phyloP scores from a whole-genome alignment of 306 rosid genomes.

The Pyrus communis region DNA sequence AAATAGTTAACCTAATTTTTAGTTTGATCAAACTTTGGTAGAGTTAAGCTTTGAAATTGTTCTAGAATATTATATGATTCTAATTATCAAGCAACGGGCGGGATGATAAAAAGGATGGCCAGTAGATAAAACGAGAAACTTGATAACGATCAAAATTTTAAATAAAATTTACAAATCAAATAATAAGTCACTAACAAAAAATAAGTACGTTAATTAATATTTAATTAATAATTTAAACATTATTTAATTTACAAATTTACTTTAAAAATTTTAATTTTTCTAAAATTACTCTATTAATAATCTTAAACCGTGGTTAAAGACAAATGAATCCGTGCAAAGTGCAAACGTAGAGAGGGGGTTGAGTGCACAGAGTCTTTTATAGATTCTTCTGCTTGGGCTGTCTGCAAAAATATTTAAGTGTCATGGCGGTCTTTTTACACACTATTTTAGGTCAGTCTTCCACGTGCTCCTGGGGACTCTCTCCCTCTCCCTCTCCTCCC shows the following conservation, averaged over 20 bases:
- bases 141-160: too few relatives aligned
- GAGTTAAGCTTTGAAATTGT: background rate
- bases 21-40: background rate
- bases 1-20: background rate
- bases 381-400: background rate
- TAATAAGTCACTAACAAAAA: too few relatives aligned
- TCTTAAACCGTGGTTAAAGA: background rate
- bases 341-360: background rate
- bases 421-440: background rate
- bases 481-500: background rate
- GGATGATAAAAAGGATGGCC: background rate
- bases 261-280: too few relatives aligned
- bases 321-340: background rate
- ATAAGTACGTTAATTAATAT: accelerated
- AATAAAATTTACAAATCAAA: too few relatives aligned
- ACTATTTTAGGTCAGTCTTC: slow-evolving; percentile 32
- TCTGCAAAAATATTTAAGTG: background rate
- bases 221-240: background rate
- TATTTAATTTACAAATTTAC: too few relatives aligned
- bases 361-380: background rate
- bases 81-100: background rate
- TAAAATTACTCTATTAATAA: background rate
- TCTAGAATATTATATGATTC: too few relatives aligned
- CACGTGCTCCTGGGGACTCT: slow-evolving; percentile 72
- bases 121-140: too few relatives aligned